Conservation (phyloP, 1,139 yeast species). For the Kluyveromyces marxianus region DNA sequence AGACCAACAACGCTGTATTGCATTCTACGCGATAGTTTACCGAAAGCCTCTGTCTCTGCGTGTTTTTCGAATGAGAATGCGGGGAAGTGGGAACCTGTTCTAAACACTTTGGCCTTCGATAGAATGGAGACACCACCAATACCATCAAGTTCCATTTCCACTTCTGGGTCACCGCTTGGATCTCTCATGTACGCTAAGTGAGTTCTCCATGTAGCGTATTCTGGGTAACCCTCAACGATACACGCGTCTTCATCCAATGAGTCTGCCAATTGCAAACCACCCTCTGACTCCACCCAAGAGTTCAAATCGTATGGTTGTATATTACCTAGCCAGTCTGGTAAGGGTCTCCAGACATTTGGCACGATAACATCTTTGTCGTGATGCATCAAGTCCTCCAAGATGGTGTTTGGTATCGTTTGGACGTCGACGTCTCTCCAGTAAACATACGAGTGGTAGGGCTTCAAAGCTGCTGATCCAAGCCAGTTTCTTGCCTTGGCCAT, state of each 20-base stretch:
- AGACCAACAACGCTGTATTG: slow-evolving; percentile 75
- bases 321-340: slow-evolving; percentile 83
- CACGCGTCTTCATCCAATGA: slow-evolving; percentile 79
- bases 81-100: slow-evolving; percentile 79
- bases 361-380: slow-evolving; percentile 61
- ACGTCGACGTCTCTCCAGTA: slow-evolving; percentile 75
- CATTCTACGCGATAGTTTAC: slow-evolving; percentile 76
- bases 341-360: slow-evolving; percentile 88
- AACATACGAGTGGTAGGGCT: slow-evolving; percentile 71
- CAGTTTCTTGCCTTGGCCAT: slow-evolving; percentile 73
- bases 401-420: slow-evolving; percentile 53
- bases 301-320: slow-evolving; percentile 88
- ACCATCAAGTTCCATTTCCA: slow-evolving; percentile 83
- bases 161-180: slow-evolving; percentile 79
- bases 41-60: slow-evolving; percentile 92
- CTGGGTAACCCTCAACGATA: slow-evolving; percentile 87
- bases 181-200: slow-evolving; percentile 83
- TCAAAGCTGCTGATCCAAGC: slow-evolving; percentile 53
- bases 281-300: slow-evolving; percentile 86
- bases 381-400: slow-evolving; percentile 58
- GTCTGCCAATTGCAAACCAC: slow-evolving; percentile 72
- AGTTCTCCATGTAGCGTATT: slow-evolving; percentile 89
- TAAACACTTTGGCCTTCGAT: slow-evolving; percentile 71
- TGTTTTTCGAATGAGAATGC: slow-evolving; percentile 86
- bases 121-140: slow-evolving; percentile 86